Conservation (phyloP, 768 basidiomycete genomes). For the Multifurca ochricompacta region DNA sequence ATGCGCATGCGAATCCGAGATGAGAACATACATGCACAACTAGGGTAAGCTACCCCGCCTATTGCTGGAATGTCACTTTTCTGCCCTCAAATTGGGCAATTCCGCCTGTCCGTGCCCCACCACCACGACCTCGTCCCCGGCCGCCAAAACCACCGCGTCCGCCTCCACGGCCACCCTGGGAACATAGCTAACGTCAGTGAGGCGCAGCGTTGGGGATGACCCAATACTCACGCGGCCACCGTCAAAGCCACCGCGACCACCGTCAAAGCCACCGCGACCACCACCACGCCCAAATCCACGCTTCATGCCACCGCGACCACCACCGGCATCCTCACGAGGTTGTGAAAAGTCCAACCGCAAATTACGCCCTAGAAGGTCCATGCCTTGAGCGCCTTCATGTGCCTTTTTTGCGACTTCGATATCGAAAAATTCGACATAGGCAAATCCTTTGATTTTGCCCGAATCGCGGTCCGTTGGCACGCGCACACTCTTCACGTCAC, state of each 20-base stretch:
- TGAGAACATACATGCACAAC: background rate
- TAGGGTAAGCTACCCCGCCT: background rate
- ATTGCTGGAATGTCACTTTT: conserved; percentile 49
- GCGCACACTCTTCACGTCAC: conserved; percentile 77
- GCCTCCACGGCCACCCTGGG: conserved; percentile 27
- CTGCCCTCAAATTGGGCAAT: conserved; percentile 58
- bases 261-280: conserved; percentile 35
- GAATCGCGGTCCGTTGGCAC: conserved; percentile 90
- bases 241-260: conserved; percentile 41
- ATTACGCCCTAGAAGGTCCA: conserved; percentile 72
- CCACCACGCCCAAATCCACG: conserved; percentile 33
- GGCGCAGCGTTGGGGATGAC: background rate
- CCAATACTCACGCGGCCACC: conserved; percentile 34
- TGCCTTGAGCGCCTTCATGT: conserved; percentile 55
- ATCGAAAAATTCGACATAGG: conserved; percentile 89
- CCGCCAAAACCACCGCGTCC: conserved; percentile 36
- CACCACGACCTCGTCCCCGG: conserved; percentile 33
- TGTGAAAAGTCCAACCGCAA: conserved; percentile 72
- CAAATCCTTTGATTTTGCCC: conserved; percentile 90
- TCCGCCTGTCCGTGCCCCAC: conserved; percentile 53
- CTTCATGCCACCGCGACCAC: conserved; percentile 40
- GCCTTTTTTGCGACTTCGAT: conserved; percentile 77
- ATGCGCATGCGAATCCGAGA: background rate
- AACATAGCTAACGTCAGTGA: background rate
- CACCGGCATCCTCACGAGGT: conserved; percentile 60